Conservation (phyloP, 768 basidiomycete genomes). For the Xerocomus brunneocitrinus region DNA sequence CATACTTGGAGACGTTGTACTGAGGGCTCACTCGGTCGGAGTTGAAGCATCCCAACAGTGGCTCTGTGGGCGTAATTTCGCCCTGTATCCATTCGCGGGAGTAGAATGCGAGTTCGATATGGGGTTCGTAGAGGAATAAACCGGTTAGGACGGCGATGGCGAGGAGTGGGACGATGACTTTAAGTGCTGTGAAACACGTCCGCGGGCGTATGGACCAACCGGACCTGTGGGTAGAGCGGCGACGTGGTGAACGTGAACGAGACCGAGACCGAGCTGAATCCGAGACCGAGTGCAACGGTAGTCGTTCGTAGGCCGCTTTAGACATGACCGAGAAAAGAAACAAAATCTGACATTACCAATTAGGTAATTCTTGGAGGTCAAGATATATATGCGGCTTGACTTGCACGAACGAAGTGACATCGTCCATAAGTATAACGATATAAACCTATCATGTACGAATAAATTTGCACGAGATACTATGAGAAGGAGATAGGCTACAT, state of each 20-base stretch:
- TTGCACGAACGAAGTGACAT: no score
- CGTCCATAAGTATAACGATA: no score
- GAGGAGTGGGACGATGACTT: slow-evolving; percentile 38
- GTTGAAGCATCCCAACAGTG: slow-evolving; percentile 74
- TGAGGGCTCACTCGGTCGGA: slow-evolving; percentile 49
- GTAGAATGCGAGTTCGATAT: slow-evolving; percentile 82
- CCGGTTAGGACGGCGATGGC: slow-evolving; percentile 41
- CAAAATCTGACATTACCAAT: neutral
- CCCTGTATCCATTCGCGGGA: slow-evolving; percentile 65
- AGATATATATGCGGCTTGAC: no score
- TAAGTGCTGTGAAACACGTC: slow-evolving; percentile 37
- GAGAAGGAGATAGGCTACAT: slow-evolving; percentile 5
- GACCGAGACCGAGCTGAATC: slow-evolving; percentile 22
- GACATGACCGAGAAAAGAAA: slow-evolving; percentile 27
- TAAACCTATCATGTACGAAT: neutral
- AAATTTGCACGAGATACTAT: neutral
- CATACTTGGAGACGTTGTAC: slow-evolving; percentile 63
- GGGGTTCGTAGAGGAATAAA: slow-evolving; percentile 68
- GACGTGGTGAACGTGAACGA: slow-evolving; percentile 23
- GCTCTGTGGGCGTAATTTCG: slow-evolving; percentile 63
- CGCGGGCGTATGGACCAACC: slow-evolving; percentile 32
- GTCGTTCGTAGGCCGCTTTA: slow-evolving; percentile 42
- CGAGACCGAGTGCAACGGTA: slow-evolving; percentile 45
- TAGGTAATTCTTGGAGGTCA: no score
- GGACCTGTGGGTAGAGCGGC: slow-evolving; percentile 25